Base-by-base conservation (phyloP, 108 stramenopile genomes). In the Pelagomonas calceolata region DNA sequence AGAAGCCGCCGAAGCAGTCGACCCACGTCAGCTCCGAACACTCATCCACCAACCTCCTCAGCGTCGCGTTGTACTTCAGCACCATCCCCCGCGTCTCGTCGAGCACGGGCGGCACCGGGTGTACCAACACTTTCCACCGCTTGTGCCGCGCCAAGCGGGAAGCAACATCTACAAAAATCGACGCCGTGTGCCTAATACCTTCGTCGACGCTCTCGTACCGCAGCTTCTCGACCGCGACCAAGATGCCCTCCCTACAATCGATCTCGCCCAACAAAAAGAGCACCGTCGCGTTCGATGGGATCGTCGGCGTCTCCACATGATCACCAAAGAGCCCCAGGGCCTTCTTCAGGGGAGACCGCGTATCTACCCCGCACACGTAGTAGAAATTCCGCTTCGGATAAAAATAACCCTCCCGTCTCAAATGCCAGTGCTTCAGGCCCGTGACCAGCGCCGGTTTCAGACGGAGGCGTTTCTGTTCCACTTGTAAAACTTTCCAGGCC, bases 401-500 rank as follows among this genome's bases (percentile, higher is more conserved):
- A 68, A 84, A 84, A 31, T 3, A 39, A 33, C 68, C 37, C 71
- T 72, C 81, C 29, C n/a, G 37, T 16, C 83, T 60, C 46, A 84
- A 67, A 75, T 84, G 83, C 81, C 81, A 84, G 67, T 76, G 77
- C 79, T 84, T 84, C 39, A 82, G 69, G 31, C 83, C 83, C 21
- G 83, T 84, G 45, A 79, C 78, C 35, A 84, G 70, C 37, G 64
- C 71, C 16, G 83, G 83, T 21, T 65, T 31, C 5, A 81, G 68
- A n/a, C 69, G 31, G 5, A 7, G 14, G 17, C 31, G 65, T 0
- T 15, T 32, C 7, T 4, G 12, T 30, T 5, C 30, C 18, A 65
- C 21, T 1, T 60, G 21, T 0, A 71, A 21, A 7, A 18, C 32
- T 39, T 34, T 64, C 75, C 75, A 82, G 12, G 70, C 76, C 33